These are phyloP conservation scores for Exophiala calicioides DNA, from an alignment of 2,329 filamentous ascomycete genomes.

Conservation along the genomic window DNA sequence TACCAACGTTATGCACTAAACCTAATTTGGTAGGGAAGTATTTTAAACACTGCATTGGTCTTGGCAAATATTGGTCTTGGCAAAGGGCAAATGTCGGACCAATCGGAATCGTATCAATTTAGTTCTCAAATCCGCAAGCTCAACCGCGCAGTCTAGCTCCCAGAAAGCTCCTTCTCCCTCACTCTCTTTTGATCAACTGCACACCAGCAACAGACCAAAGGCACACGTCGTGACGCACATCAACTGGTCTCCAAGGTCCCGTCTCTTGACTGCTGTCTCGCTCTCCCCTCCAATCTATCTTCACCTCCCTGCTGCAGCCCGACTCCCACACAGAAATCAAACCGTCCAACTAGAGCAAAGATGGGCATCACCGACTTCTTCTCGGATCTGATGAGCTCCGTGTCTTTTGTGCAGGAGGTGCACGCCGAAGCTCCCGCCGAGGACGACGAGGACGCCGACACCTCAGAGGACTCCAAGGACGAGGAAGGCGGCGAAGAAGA, in stretches of 20 bases:
- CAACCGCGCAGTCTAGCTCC: background rate
- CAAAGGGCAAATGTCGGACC: background rate
- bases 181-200: background rate
- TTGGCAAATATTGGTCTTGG: too few species aligned
- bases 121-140: too few species aligned
- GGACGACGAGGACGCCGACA: conserved; percentile 46
- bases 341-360: too few species aligned
- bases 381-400: conserved; percentile 65
- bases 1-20: too few species aligned
- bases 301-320: too few species aligned
- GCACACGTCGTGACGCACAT: conserved; percentile 15
- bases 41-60: too few species aligned
- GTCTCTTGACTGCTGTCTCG: background rate
- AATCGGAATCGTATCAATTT: background rate
- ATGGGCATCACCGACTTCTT: conserved; percentile 68
- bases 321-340: too few species aligned
- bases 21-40: too few species aligned
- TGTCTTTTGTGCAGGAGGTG: conserved; percentile 56
- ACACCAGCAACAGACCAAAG: too few species aligned
- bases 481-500: conserved; percentile 44
- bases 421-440: conserved; percentile 61
- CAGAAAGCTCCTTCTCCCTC: conserved; percentile 1
- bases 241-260: conserved; percentile 14
- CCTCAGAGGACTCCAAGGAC: conserved; percentile 37
- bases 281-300: background rate